Evolutionary conservation across 257 asterid species (phyloP).

Genomic region (Ophiorrhiza pumila): DNA sequence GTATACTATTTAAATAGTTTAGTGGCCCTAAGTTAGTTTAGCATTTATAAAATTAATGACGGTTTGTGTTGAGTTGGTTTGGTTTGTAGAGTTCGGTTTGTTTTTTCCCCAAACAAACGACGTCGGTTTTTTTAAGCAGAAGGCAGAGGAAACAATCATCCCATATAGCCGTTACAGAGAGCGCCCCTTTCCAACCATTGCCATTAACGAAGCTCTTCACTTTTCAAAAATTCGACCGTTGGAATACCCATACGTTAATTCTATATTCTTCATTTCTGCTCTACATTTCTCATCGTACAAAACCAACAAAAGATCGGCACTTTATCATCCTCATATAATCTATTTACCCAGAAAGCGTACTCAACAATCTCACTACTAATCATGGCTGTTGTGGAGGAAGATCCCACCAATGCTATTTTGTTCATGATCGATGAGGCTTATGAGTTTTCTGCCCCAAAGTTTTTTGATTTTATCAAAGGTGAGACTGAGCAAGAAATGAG

Average conservation of each 20-base stretch:
- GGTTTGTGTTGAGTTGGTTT: too few relatives aligned
- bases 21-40: too few relatives aligned
- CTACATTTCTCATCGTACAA: background rate
- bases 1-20: too few relatives aligned
- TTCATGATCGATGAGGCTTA: slow-evolving; percentile 58
- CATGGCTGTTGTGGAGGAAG: slow-evolving; percentile 55
- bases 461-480: slow-evolving; percentile 57
- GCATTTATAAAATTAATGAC: too few relatives aligned
- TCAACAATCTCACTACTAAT: background rate
- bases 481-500: slow-evolving; percentile 62
- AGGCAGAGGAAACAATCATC: background rate
- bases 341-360: background rate
- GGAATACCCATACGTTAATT: slow-evolving; percentile 17
- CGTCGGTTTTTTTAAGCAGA: background rate
- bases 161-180: slow-evolving; percentile 25
- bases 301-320: background rate
- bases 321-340: background rate
- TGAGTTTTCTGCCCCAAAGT: slow-evolving; percentile 82
- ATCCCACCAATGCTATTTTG: slow-evolving; percentile 6
- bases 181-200: slow-evolving; percentile 4
- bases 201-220: slow-evolving; percentile 14
- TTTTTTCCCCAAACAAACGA: background rate
- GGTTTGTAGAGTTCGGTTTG: background rate
- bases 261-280: background rate
- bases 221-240: slow-evolving; percentile 35